These are phyloP conservation scores for Tuber umbilicatum DNA, from an alignment of 495 filamentous ascomycete genomes.

Conservation along the genomic window DNA sequence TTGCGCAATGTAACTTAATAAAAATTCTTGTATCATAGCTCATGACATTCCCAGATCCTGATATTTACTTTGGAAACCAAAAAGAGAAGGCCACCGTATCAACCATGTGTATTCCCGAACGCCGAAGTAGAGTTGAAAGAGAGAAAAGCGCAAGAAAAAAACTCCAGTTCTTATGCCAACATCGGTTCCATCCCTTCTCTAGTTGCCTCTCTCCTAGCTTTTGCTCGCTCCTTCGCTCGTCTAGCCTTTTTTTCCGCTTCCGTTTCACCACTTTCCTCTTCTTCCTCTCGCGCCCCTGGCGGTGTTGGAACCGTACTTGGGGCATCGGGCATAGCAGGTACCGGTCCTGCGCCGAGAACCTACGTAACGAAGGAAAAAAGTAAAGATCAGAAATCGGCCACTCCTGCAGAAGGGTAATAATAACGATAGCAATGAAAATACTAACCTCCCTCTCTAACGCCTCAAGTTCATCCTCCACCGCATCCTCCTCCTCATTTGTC, in stretches of 20 bases:
- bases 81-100: slow-evolving; percentile 11
- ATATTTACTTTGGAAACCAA: slow-evolving; percentile 8
- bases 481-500: slow-evolving; percentile 90
- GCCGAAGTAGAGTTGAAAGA: slow-evolving; percentile 8
- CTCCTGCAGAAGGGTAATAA: slow-evolving; percentile 9
- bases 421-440: background rate
- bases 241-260: slow-evolving; percentile 41
- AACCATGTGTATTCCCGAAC: slow-evolving; percentile 19
- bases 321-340: slow-evolving; percentile 52
- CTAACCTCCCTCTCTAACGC: slow-evolving; percentile 64
- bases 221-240: slow-evolving; percentile 46
- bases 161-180: slow-evolving; percentile 43
- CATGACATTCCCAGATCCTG: slow-evolving; percentile 11
- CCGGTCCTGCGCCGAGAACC: slow-evolving; percentile 25
- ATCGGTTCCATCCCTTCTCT: slow-evolving; percentile 44
- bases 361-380: background rate
- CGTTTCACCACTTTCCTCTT: slow-evolving; percentile 39
- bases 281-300: slow-evolving; percentile 29
- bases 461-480: slow-evolving; percentile 91
- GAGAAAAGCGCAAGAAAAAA: slow-evolving; percentile 9
- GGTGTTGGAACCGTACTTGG: slow-evolving; percentile 48
- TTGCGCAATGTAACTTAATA: slow-evolving; percentile 6
- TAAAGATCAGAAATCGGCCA: background rate
- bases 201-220: slow-evolving; percentile 43
- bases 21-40: slow-evolving; percentile 12